Conservation (phyloP, 805 yeast species). For the Candida berthetii region DNA sequence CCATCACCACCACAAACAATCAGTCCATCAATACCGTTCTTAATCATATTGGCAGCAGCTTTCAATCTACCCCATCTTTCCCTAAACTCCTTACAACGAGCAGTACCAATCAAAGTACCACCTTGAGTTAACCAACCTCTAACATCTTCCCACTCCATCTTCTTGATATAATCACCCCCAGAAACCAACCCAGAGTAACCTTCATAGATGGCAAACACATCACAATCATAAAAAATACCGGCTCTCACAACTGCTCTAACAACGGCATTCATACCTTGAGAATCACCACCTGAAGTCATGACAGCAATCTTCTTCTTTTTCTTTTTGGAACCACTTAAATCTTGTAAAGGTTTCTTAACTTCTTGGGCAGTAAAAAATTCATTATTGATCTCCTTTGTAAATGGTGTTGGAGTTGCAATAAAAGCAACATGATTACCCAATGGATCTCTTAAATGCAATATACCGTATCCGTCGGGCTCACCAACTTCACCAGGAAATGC, state of each 20-base stretch:
- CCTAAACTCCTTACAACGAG: conserved; percentile 80
- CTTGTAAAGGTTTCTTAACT: background rate
- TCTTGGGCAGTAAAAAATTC: conserved; percentile 11
- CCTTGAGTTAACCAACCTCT: conserved; percentile 91
- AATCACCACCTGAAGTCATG: conserved; percentile 98
- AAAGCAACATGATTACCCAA: conserved; percentile 46
- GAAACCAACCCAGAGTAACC: conserved; percentile 91
- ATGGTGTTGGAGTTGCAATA: conserved; percentile 19
- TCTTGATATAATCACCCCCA: conserved; percentile 75
- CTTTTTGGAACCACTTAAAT: conserved; percentile 1
- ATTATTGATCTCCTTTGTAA: conserved; percentile 5
- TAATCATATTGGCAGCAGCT: conserved; percentile 81
- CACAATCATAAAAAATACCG: conserved; percentile 83
- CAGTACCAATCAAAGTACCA: conserved; percentile 96
- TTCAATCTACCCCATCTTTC: conserved; percentile 79
- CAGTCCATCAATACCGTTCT: conserved; percentile 87
- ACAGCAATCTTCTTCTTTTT: conserved; percentile 64
- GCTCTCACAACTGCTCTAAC: conserved; percentile 95
- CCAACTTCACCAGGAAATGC: conserved; percentile 14
- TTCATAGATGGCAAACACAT: conserved; percentile 85
- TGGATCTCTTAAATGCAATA: conserved; percentile 46
- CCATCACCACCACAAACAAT: conserved; percentile 99
- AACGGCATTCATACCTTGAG: conserved; percentile 97
- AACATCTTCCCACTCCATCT: conserved; percentile 90
- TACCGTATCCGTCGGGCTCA: conserved; percentile 13